Conservation (phyloP, 148 eudicot genomes). For the Rheum nobile region DNA sequence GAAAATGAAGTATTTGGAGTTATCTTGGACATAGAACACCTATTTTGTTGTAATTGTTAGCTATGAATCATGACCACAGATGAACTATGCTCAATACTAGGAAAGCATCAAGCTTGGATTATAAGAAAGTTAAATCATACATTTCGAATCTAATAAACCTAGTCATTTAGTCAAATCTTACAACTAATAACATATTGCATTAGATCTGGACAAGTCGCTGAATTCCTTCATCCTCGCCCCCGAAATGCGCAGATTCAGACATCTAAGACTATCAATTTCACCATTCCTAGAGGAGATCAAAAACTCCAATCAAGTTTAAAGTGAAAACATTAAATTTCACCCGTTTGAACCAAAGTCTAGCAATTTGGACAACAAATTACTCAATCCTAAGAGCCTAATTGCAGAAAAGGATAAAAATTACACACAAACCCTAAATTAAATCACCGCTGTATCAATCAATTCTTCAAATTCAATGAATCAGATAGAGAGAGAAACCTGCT, state of each 20-base stretch:
- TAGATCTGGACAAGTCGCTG: neutral
- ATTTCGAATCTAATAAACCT: neutral
- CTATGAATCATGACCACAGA: neutral
- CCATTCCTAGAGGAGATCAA: neutral
- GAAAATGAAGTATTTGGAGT: no score
- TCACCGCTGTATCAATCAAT: neutral
- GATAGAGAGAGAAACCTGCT: conserved; percentile 26
- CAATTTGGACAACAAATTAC: neutral
- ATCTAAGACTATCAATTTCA: neutral
- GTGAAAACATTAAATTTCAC: neutral
- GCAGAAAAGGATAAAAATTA: neutral
- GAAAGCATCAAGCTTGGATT: neutral
- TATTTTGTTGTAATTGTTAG: neutral
- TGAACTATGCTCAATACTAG: neutral
- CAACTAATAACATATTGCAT: neutral
- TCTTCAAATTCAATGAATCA: neutral
- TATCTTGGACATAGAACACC: neutral
- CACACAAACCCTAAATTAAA: neutral
- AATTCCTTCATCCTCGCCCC: neutral
- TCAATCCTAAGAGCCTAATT: neutral
- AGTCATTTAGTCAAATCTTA: neutral
- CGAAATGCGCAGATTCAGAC: neutral
- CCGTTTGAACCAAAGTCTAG: neutral
- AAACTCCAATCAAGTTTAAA: neutral
- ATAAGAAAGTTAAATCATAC: neutral